Evolutionary conservation across 352 stramenopile species (phyloP).

Genomic region (Pythium utonaiense): DNA sequence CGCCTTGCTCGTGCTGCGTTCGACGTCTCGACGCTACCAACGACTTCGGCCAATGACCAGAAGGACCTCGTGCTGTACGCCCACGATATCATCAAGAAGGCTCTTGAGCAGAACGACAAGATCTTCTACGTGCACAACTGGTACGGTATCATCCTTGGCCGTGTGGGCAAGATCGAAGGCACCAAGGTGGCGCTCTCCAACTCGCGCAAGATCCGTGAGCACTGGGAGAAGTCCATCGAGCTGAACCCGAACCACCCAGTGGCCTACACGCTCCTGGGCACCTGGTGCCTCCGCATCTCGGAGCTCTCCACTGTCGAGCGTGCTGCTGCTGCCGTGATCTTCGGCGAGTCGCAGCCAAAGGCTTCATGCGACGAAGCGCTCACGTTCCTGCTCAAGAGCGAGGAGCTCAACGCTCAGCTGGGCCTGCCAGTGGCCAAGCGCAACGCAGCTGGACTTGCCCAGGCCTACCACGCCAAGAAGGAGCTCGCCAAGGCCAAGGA

Average conservation of each 20-base stretch:
- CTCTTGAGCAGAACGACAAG: conserved; percentile 38
- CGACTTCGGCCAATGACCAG: conserved; percentile 28
- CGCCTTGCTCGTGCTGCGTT: conserved; percentile 33
- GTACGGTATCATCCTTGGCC: conserved; percentile 82
- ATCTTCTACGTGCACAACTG: conserved; percentile 76
- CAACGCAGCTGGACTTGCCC: conserved; percentile 73
- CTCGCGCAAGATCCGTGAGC: conserved; percentile 75
- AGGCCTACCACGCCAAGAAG: conserved; percentile 81
- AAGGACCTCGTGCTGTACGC: conserved; percentile 42
- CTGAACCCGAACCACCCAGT: conserved; percentile 71
- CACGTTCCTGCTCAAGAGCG: conserved; percentile 68
- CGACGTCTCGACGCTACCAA: conserved; percentile 29
- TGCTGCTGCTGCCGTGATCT: conserved; percentile 77
- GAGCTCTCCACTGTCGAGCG: conserved; percentile 84
- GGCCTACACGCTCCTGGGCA: conserved; percentile 73
- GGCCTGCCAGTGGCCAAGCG: conserved; percentile 57
- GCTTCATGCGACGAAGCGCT: conserved; percentile 84
- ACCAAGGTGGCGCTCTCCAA: conserved; percentile 83
- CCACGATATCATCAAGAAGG: conserved; percentile 51
- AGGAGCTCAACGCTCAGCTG: conserved; percentile 58
- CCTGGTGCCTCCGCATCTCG: conserved; percentile 81
- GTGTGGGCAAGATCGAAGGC: conserved; percentile 82
- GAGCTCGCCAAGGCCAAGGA: conserved; percentile 56
- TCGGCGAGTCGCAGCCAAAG: conserved; percentile 65
- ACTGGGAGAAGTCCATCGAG: conserved; percentile 74